Percentiles rank a stretch among this genome's conserved stretches.
Evolutionary conservation across 2,329 filamentous ascomycete genomes (phyloP).

Genomic region (Ophiostoma piceae): DNA sequence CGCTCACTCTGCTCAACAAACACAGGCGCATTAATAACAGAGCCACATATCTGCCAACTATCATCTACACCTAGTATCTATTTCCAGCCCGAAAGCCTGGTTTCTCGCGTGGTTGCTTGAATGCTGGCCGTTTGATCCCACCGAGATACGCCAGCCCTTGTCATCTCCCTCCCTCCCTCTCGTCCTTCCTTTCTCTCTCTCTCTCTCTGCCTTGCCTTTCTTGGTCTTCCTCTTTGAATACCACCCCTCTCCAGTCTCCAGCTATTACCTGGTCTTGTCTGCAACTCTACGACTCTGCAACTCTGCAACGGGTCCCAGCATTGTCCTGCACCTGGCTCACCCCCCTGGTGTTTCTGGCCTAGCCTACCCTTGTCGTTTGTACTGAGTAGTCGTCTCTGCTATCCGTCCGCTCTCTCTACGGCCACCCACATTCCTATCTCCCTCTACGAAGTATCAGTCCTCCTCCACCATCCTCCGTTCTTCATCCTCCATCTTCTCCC

Average conservation of each 20-base stretch:
- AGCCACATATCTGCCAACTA: neutral
- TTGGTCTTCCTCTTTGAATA: neutral
- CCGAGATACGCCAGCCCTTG: conserved; percentile 5
- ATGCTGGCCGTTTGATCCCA: conserved; percentile 7
- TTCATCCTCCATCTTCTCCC: neutral
- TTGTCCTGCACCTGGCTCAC: conserved; percentile 14
- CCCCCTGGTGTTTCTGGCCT: conserved; percentile 15
- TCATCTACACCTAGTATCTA: neutral
- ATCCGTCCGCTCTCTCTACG: neutral
- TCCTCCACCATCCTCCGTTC: too few species aligned
- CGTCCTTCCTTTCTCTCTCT: neutral
- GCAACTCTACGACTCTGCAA: neutral
- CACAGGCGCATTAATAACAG: neutral
- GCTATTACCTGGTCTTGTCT: neutral
- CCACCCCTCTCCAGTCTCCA: neutral
- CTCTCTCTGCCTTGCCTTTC: neutral
- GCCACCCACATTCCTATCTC: neutral
- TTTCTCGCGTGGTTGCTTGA: conserved; percentile 7
- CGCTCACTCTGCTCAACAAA: neutral
- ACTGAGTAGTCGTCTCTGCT: neutral
- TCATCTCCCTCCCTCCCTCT: neutral
- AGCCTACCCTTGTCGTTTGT: conserved; percentile 12
- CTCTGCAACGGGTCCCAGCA: conserved; percentile 5
- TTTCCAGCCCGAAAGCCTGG: conserved; percentile 4
- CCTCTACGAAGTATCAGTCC: neutral